phyloP scores from a whole-genome alignment of 495 filamentous ascomycete species.

The Penicillium angulare region DNA sequence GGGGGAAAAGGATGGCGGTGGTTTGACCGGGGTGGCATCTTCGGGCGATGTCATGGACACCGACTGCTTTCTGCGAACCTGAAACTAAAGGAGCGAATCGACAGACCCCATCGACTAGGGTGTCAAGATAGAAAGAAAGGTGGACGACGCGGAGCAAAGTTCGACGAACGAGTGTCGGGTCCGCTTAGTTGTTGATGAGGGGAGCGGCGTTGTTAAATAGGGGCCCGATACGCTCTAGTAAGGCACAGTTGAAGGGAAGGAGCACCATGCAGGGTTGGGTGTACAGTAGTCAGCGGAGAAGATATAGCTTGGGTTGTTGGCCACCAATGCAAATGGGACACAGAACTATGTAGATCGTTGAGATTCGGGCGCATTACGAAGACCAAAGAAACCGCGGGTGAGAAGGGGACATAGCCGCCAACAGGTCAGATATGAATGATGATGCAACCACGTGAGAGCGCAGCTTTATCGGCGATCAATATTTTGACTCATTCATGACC shows the following conservation, averaged over 20 bases:
- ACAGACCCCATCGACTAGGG: slow-evolving; percentile 38
- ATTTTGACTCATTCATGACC: slow-evolving; percentile 13
- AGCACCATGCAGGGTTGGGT: background rate
- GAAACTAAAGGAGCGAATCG: slow-evolving; percentile 10
- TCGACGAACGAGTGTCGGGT: slow-evolving; percentile 12
- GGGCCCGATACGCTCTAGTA: slow-evolving; percentile 11
- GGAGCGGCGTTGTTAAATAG: slow-evolving; percentile 28
- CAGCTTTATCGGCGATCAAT: slow-evolving; percentile 24
- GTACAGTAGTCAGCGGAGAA: background rate
- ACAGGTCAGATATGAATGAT: too few species aligned
- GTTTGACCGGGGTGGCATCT: slow-evolving; percentile 61
- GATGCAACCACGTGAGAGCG: slow-evolving; percentile 28
- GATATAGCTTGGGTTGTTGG: background rate
- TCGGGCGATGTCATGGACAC: slow-evolving; percentile 61
- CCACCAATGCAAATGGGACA: background rate
- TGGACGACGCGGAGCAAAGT: slow-evolving; percentile 1
- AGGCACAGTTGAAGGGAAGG: background rate
- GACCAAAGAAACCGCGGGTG: background rate
- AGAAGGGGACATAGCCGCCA: too few species aligned
- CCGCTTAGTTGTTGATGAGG: slow-evolving; percentile 24
- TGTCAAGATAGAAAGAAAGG: background rate
- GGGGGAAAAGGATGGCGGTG: slow-evolving; percentile 56
- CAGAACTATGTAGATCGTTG: slow-evolving; percentile 19
- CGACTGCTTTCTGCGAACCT: slow-evolving; percentile 26
- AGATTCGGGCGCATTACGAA: slow-evolving; percentile 13